Percentiles rank a stretch among this genome's conserved stretches.
These are phyloP conservation scores for Didymella exigua DNA, from an alignment of 2,329 filamentous ascomycete species.

Conservation along the genomic window DNA sequence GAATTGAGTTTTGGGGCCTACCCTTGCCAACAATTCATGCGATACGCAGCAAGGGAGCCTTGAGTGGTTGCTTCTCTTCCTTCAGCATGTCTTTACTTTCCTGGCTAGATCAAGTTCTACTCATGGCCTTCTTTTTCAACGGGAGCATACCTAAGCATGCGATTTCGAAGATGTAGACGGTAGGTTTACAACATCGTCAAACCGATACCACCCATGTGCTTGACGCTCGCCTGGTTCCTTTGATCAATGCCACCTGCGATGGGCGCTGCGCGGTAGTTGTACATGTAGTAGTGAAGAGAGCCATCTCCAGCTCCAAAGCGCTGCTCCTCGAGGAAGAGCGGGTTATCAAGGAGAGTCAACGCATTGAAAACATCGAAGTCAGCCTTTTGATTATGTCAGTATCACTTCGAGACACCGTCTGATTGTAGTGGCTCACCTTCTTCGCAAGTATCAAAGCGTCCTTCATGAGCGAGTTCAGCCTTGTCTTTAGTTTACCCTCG, in stretches of 20 bases:
- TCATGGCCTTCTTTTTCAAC: not conserved
- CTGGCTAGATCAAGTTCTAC: not conserved
- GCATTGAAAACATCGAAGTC: conserved; percentile 98
- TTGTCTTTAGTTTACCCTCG: conserved; percentile 69
- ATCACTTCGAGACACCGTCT: not conserved
- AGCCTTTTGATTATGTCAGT: conserved; percentile 48
- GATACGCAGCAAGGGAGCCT: not conserved
- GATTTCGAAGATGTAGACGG: not conserved
- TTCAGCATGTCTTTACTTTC: not conserved
- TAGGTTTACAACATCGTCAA: conserved; percentile 74
- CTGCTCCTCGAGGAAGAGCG: conserved; percentile 87
- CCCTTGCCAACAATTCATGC: not conserved
- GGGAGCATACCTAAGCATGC: not conserved
- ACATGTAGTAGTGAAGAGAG: conserved; percentile 94
- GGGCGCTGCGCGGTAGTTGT: conserved; percentile 91
- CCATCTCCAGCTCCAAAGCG: conserved; percentile 96
- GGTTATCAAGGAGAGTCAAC: conserved; percentile 90
- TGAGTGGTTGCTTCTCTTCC: not conserved
- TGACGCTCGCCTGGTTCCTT: conserved; percentile 77
- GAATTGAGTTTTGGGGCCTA: not conserved
- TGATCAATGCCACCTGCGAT: conserved; percentile 84
- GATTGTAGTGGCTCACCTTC: conserved; percentile 55
- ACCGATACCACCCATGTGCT: conserved; percentile 82
- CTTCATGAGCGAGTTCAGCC: conserved; percentile 78
- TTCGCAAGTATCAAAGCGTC: conserved; percentile 91